Evolutionary conservation across 2,329 filamentous ascomycete genomes (phyloP), one percentile per base, ranked within the genome.

Genomic region (Colletotrichum sp.): DNA sequence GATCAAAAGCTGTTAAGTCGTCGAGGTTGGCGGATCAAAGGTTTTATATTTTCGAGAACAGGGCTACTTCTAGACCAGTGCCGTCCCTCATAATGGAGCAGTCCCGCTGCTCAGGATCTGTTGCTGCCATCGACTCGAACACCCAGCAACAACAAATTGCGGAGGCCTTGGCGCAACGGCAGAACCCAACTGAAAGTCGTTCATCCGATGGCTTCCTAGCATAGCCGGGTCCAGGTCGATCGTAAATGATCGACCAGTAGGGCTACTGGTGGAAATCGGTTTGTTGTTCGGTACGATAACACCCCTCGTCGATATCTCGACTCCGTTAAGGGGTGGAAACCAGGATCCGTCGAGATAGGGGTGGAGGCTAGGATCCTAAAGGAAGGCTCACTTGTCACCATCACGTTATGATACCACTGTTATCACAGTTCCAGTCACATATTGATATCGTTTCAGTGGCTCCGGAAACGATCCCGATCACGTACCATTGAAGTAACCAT

Each of bases 21-120:
- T 22, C 6, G 0, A 52, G 2, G 6, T 8, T 0, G 25, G 3
- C 0, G 15, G 55, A 28, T 59, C 15, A 12, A 7, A 25, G 6
- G 44, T 4, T 52, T 52, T 52, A 52, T 52, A 52, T 13, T 52
- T 13, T 52, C 6, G 44, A 52, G 3, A 52, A 7, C n/a, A 52
- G 3, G 44, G 11, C 8, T 22, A 6, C 44, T 52, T 52, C n/a
- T 13, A 22, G 11, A 13, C 3, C 2, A 13, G n/a, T 13, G n/a
- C 6, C 44, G 11, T 52, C 11, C 12, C 4, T 52, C 11, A 8
- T 22, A 0, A 22, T 1, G 6, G n/a, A 52, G 2, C 5, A 25
- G 44, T 52, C 11, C 6, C 4, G n/a, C 22, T 22, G 6, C n/a
- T 48, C 1, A 12, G n/a, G 1, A 48, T 12, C 3, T 52, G 44